Conservation (phyloP, 148 eudicot species). For the Fagopyrum tataricum region DNA sequence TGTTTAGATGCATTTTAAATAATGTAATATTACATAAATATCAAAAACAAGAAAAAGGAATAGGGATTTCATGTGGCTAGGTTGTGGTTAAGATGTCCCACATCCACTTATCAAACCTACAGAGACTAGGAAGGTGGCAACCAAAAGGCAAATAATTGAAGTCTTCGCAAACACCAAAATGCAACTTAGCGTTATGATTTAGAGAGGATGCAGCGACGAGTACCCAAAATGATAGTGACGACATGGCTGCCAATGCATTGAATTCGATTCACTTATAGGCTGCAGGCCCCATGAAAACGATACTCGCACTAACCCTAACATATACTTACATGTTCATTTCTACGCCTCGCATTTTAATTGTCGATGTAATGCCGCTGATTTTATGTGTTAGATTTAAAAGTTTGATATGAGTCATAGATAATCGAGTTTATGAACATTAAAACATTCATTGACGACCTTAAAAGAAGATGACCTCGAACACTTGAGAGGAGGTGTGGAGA, state of each 20-base stretch:
- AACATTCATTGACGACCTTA: too few relatives aligned
- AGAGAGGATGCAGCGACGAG: too few relatives aligned
- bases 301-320: background rate
- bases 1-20: too few relatives aligned
- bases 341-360: too few relatives aligned
- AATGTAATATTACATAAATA: background rate
- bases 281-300: background rate
- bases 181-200: background rate
- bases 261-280: background rate
- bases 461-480: too few relatives aligned
- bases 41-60: background rate
- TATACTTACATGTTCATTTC: too few relatives aligned
- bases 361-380: too few relatives aligned
- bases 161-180: background rate
- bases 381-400: too few relatives aligned
- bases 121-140: background rate
- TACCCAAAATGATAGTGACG: conserved; percentile 1
- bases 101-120: background rate
- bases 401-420: too few relatives aligned
- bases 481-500: too few relatives aligned
- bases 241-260: background rate
- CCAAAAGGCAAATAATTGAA: background rate
- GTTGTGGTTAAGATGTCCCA: conserved; percentile 8
- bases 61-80: background rate
- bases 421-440: too few relatives aligned